phyloP scores from a whole-genome alignment of 1,284 basidiomycete species.

The Sanghuangporus sanghuang region DNA sequence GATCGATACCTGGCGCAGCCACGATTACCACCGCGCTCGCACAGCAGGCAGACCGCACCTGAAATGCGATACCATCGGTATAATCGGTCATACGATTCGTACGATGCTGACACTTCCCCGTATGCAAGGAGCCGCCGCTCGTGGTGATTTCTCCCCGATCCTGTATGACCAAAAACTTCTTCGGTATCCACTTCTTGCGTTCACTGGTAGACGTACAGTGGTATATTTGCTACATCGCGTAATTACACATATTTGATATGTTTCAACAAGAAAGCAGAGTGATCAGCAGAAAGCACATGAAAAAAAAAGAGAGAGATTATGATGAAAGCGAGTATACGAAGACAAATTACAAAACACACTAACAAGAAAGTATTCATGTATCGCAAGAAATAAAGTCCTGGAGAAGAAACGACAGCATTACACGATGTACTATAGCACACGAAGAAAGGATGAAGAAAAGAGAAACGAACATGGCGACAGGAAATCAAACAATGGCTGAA shows the following conservation, averaged over 20 bases:
- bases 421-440: too few relatives aligned
- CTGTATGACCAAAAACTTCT: background rate
- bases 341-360: too few relatives aligned
- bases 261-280: background rate
- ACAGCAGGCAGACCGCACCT: conserved; percentile 5
- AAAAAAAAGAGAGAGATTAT: background rate
- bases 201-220: conserved; percentile 1
- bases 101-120: background rate
- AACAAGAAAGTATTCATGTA: too few relatives aligned
- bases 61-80: background rate
- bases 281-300: background rate
- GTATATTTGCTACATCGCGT: background rate
- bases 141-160: background rate
- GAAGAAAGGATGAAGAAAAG: too few relatives aligned
- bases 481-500: background rate
- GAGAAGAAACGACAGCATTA: too few relatives aligned
- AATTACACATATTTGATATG: background rate
- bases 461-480: too few relatives aligned
- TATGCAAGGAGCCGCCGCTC: background rate
- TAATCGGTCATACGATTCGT: background rate
- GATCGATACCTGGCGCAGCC: background rate
- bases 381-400: too few relatives aligned
- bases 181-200: background rate
- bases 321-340: too few relatives aligned
- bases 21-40: conserved; percentile 1